Percentiles rank a stretch among this genome's conserved stretches.
Evolutionary conservation across 805 yeast genomes (phyloP).

Genomic region (Jamesozyma spencerorum): DNA sequence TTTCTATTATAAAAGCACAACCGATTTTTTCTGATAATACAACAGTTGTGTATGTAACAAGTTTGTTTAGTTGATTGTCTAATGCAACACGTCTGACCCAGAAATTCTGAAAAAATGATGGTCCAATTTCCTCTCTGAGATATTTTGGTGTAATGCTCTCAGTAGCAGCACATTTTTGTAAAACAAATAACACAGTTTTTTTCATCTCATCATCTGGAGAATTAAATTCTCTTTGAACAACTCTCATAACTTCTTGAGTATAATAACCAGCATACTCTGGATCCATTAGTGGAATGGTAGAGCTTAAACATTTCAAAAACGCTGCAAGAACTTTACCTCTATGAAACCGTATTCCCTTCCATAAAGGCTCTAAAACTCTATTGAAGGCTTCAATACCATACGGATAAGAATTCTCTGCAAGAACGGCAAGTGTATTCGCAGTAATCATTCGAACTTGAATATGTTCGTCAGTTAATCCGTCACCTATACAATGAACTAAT

Average conservation of each 20-base stretch:
- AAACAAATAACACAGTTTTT: slow-evolving; percentile 56
- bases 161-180: slow-evolving; percentile 56
- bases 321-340: slow-evolving; percentile 73
- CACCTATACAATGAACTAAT: slow-evolving; percentile 51
- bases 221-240: slow-evolving; percentile 60
- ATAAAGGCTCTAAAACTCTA: slow-evolving; percentile 57
- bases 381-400: slow-evolving; percentile 89
- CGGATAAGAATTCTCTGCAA: slow-evolving; percentile 78
- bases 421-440: slow-evolving; percentile 59
- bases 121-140: slow-evolving; percentile 43
- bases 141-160: slow-evolving; percentile 46
- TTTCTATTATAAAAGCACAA: slow-evolving; percentile 47
- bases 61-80: slow-evolving; percentile 45
- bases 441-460: slow-evolving; percentile 57
- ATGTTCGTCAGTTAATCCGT: slow-evolving; percentile 58
- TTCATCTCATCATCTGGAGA: slow-evolving; percentile 88
- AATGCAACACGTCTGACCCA: slow-evolving; percentile 81
- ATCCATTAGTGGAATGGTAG: slow-evolving; percentile 77
- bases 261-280: slow-evolving; percentile 72
- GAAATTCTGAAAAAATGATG: slow-evolving; percentile 57
- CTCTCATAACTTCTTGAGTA: slow-evolving; percentile 60
- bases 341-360: slow-evolving; percentile 70
- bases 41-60: slow-evolving; percentile 66
- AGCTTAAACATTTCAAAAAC: slow-evolving; percentile 68
- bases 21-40: slow-evolving; percentile 63